Percentiles rank a stretch among this genome's conserved stretches.
Evolutionary conservation across 345 rosid genomes (phyloP).

Genomic region (Euphorbia lathyris): DNA sequence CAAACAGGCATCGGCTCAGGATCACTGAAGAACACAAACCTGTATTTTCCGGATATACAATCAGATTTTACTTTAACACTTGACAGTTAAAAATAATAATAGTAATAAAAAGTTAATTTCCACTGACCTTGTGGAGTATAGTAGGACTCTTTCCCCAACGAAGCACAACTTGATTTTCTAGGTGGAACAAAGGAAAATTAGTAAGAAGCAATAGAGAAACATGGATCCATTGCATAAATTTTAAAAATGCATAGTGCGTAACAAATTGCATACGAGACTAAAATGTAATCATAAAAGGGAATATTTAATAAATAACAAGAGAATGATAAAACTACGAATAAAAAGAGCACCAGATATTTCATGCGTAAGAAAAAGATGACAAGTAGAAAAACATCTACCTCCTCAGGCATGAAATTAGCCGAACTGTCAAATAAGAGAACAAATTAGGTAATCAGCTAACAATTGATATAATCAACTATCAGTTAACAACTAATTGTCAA

Average conservation of each 20-base stretch:
- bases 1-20: slow-evolving; percentile 64
- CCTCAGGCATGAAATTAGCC: background rate
- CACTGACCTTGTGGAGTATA: slow-evolving; percentile 74
- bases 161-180: slow-evolving; percentile 68
- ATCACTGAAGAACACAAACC: slow-evolving; percentile 75
- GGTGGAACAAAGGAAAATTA: slow-evolving; percentile 66
- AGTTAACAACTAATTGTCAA: no score
- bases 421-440: background rate
- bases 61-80: slow-evolving; percentile 17
- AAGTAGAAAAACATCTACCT: background rate
- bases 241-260: slow-evolving; percentile 21
- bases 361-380: background rate
- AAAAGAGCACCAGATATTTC: background rate
- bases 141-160: slow-evolving; percentile 83
- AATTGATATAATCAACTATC: no score
- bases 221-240: slow-evolving; percentile 24
- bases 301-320: background rate
- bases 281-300: background rate
- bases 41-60: slow-evolving; percentile 30
- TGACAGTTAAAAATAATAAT: background rate
- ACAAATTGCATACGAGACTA: slow-evolving; percentile 2
- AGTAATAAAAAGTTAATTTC: slow-evolving; percentile 1
- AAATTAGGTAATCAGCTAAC: no score
- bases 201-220: slow-evolving; percentile 59
- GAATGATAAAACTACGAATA: background rate